Base-by-base conservation (phyloP, 345 rosid genomes). In the Luvunga scandens region DNA sequence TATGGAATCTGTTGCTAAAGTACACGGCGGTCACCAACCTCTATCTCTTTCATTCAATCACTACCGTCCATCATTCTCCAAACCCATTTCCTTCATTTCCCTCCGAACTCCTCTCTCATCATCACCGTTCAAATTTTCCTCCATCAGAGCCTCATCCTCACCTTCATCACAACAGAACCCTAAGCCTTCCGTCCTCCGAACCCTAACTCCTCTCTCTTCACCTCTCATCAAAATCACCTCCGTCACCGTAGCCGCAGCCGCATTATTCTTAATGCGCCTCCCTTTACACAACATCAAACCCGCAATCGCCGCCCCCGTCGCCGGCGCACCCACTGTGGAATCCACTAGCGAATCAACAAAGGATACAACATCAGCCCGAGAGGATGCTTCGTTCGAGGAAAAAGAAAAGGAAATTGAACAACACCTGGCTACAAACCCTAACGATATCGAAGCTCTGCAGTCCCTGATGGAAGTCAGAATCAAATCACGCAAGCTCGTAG, bases 391-490 rank as follows among this genome's bases (percentile, higher is more conserved):
- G 27, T 50, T 77, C 0, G 88, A 81, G 42, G 95, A 90, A 21
- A 86, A 85, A 42, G 97, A 88, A 85, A 86, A 83, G 82, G 64
- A 81, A 10, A 69, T 90, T 0, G 92, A 93, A 60, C 86, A 89
- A 72, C 83, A 82, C 28, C 57, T 90, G 36, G 66, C 72, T 59
- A 86, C 73, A 63, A 21, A 82, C 75, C 91, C 94, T 10, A 53
- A 81, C 7, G 95, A 91, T 67, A 77, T 82, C 22, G 89, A 89
- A 12, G 84, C 86, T 34, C 84, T 93, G 9, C 76, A 91, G 69
- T 77, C 92, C 7, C 85, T 91, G 33, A 90, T 93, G 92, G 99
- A 92, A 85, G 86, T 84, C 24, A 89, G 77, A 78, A 86, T 95
- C 88, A 93, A 91, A 83, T 75, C 86, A 48, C 74, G 81, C 50